phyloP scores from a whole-genome alignment of 768 basidiomycete genomes.

The Tephrocybe sp. region DNA sequence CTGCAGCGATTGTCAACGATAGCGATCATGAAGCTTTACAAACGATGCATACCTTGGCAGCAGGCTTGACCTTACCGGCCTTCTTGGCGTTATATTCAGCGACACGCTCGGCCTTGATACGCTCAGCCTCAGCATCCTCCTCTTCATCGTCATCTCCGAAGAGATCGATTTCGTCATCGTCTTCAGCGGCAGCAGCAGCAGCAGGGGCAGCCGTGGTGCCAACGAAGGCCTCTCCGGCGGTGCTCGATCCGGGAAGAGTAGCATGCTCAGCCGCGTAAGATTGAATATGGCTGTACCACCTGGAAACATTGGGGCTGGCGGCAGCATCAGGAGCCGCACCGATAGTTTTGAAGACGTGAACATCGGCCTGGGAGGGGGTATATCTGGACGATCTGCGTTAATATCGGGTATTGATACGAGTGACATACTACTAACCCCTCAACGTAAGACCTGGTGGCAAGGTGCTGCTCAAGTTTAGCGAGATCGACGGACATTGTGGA shows the following conservation, averaged over 20 bases:
- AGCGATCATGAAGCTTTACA: conserved; percentile 1
- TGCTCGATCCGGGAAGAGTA: conserved; percentile 83
- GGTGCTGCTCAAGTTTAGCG: conserved; percentile 80
- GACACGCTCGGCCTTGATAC: conserved; percentile 88
- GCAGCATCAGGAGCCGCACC: conserved; percentile 62
- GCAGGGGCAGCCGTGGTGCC: conserved; percentile 46
- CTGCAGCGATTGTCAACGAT: conserved; percentile 37
- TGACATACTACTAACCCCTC: conserved; percentile 68
- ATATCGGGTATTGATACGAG: conserved; percentile 15
- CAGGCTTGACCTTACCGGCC: conserved; percentile 83
- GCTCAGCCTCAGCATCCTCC: conserved; percentile 83
- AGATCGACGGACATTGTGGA: conserved; percentile 66
- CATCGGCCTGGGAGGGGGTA: conserved; percentile 92
- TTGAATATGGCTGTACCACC: conserved; percentile 95
- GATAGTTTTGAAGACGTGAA: conserved; percentile 85
- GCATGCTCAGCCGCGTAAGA: conserved; percentile 80
- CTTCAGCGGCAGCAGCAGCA: conserved; percentile 54
- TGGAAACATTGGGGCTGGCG: conserved; percentile 68
- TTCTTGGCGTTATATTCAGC: conserved; percentile 94
- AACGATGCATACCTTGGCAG: conserved; percentile 67
- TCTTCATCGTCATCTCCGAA: conserved; percentile 86
- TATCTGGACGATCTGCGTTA: conserved; percentile 51
- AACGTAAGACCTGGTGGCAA: conserved; percentile 83
- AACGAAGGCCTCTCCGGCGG: conserved; percentile 73
- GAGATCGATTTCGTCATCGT: conserved; percentile 81